Evolutionary conservation across 768 basidiomycete species (phyloP).

Genomic region (Krasilnikovozyma curviuscula): DNA sequence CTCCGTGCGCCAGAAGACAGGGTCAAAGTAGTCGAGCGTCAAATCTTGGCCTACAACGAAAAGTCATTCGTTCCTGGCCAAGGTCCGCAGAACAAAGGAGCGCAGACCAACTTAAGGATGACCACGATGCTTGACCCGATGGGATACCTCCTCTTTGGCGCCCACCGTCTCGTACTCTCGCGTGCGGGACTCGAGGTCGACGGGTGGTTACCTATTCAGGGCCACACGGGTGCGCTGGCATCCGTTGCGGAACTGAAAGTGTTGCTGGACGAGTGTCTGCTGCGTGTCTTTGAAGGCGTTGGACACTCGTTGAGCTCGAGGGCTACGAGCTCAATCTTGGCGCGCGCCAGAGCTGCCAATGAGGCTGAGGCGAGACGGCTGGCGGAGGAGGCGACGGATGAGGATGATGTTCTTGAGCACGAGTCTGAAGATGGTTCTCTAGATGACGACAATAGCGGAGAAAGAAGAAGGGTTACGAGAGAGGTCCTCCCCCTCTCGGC

Average conservation of each 20-base stretch:
- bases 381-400: not conserved
- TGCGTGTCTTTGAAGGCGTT: slow-evolving; percentile 83
- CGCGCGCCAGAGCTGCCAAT: slow-evolving; percentile 20
- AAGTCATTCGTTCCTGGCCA: too few relatives aligned
- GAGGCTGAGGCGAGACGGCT: slow-evolving; percentile 22
- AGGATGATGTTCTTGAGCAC: not conserved
- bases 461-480: slow-evolving; percentile 1
- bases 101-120: slow-evolving; percentile 52
- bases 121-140: slow-evolving; percentile 74
- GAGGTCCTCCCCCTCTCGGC: too few relatives aligned
- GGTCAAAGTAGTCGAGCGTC: slow-evolving; percentile 69
- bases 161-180: slow-evolving; percentile 50
- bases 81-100: slow-evolving; percentile 28
- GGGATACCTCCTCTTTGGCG: slow-evolving; percentile 79
- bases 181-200: slow-evolving; percentile 67
- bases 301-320: slow-evolving; percentile 30
- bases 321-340: slow-evolving; percentile 24
- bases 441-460: slow-evolving; percentile 14
- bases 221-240: slow-evolving; percentile 47
- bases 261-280: slow-evolving; percentile 61
- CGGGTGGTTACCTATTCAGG: slow-evolving; percentile 64
- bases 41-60: too few relatives aligned
- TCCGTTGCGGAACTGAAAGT: slow-evolving; percentile 63
- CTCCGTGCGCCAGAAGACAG: too few relatives aligned
- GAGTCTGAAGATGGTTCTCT: slow-evolving; percentile 12